phyloP scores from a whole-genome alignment of 495 filamentous ascomycete genomes.

The Lepidopterella palustris region DNA sequence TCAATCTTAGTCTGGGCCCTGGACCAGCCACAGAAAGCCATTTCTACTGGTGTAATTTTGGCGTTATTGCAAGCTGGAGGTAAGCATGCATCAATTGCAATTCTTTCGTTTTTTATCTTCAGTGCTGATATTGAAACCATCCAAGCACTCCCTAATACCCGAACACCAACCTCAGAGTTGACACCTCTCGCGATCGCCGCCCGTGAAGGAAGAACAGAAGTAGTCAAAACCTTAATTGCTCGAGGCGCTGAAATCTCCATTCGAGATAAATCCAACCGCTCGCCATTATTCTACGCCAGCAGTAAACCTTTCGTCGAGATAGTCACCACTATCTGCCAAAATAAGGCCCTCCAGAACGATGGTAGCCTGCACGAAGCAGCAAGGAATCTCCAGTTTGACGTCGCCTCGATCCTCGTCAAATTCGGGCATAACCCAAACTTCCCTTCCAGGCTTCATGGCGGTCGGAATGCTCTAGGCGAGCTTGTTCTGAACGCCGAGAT shows the following conservation, averaged over 20 bases:
- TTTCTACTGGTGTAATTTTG: conserved; percentile 14
- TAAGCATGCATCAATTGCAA: background rate
- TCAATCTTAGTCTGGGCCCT: conserved; percentile 21
- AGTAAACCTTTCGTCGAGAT: conserved; percentile 2
- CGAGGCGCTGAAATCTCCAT: conserved; percentile 17
- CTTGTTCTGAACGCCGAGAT: too few relatives aligned
- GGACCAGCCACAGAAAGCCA: conserved; percentile 19
- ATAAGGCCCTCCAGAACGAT: conserved; percentile 15
- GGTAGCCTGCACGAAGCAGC: conserved; percentile 26
- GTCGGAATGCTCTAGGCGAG: conserved; percentile 19
- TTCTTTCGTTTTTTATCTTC: background rate
- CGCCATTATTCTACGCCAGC: conserved; percentile 19
- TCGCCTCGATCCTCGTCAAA: conserved; percentile 3
- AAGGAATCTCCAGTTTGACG: conserved; percentile 8
- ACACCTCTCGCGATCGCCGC: conserved; percentile 15
- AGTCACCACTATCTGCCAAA: conserved; percentile 1
- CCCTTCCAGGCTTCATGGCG: conserved; percentile 12
- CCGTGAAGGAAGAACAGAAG: conserved; percentile 11
- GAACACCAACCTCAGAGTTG: conserved; percentile 7
- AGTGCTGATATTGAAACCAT: background rate
- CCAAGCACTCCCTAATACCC: conserved; percentile 9
- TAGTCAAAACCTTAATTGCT: conserved; percentile 12
- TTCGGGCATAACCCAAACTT: conserved; percentile 20
- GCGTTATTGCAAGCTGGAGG: conserved; percentile 12
- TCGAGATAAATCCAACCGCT: conserved; percentile 19